Base-by-base conservation (phyloP, 129 eudicot species). In the Chrysanthemum lavandulifolium region DNA sequence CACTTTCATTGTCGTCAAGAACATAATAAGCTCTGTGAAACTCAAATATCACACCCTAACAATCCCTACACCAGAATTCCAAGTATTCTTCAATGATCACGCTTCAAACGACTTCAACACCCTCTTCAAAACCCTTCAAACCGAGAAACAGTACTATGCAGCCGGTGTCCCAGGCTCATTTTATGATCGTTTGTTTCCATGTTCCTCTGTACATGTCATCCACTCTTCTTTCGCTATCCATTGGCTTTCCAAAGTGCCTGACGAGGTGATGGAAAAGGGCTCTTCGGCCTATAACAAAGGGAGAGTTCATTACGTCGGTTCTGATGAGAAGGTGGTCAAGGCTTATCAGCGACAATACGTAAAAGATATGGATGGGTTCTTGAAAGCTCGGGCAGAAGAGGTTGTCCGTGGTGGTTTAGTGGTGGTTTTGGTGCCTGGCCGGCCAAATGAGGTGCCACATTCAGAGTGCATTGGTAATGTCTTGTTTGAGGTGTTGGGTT, bases 141-240 rank as follows among this genome's bases (percentile, higher is more conserved):
- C 10, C 1, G 25, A 80, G 49, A 80, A 73, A 68, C 33, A n/a
- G 6, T 86, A 80, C 70, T 71, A 47, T 67, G 87, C 77, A 11
- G 71, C 82, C 0, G 88, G 82, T 11, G 88, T 83, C 10, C 85
- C 91, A 0, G 91, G 91, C 13, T 86, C 91, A 4, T 86, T 86
- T 64, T 72, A 86, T 51, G 14, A 15, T 11, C 64, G 79, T 29
- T 64, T 86, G 33, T 86, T 86, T 73, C 87, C 86, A 3, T 6
- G 18, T 0, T 71, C 65, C 7, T 83, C 84, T 2, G 62, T 86
- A 49, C 88, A 86, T 53, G 50, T 86, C 13, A 59, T 57, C 2
- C 58, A 83, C 74, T 74, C 85, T 25, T 83, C 86, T 3, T 70
- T 61, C 4, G 78, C 91, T 3, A 73, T 83, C 5, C 85, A 83